These are phyloP conservation scores for Lomentospora prolificans DNA, from an alignment of 2,329 filamentous ascomycete genomes.

Conservation along the genomic window DNA sequence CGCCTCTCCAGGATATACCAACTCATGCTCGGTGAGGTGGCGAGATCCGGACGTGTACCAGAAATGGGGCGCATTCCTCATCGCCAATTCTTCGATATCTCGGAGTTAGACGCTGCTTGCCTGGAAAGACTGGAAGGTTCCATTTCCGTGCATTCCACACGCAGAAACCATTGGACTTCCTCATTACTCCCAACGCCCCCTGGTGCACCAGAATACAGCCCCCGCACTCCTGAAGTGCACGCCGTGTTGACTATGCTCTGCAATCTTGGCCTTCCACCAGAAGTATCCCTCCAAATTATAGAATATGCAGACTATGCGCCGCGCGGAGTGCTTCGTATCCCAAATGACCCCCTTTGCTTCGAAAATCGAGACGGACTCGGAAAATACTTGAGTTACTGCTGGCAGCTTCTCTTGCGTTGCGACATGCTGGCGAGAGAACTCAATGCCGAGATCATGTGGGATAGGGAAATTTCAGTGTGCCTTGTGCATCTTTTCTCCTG, in stretches of 20 bases:
- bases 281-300: constrained; percentile 13
- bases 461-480: too few species aligned
- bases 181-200: background rate
- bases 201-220: background rate
- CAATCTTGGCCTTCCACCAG: constrained; percentile 12
- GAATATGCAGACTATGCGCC: constrained; percentile 10
- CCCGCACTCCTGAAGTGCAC: constrained; percentile 6
- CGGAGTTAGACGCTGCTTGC: too few species aligned
- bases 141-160: background rate
- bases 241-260: constrained; percentile 8
- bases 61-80: constrained; percentile 12
- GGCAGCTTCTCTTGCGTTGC: constrained; percentile 17
- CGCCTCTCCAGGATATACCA: constrained; percentile 13
- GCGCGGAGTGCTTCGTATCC: constrained; percentile 6
- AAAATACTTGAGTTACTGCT: constrained; percentile 19
- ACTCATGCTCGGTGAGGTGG: constrained; percentile 8
- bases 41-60: background rate
- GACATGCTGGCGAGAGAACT: constrained; percentile 16
- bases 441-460: constrained; percentile 10
- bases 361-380: constrained; percentile 15
- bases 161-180: background rate
- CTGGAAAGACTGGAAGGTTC: constrained; percentile 7
- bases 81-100: constrained; percentile 14
- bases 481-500: too few species aligned
- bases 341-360: constrained; percentile 14